phyloP scores from a whole-genome alignment of 2,329 filamentous ascomycete species.

The Alternaria brassicae region DNA sequence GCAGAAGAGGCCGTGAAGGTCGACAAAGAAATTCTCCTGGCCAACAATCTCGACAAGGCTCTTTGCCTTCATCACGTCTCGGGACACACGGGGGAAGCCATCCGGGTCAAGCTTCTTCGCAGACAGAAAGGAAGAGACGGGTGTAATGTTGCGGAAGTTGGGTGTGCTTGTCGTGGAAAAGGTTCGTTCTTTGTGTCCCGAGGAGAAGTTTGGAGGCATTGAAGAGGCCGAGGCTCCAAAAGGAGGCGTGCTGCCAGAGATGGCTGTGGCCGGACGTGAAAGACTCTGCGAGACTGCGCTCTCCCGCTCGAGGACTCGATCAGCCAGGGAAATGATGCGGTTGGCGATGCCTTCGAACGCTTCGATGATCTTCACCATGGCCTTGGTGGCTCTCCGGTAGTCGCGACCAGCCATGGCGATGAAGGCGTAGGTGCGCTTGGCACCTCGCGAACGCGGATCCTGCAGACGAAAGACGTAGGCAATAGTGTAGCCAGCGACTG shows the following conservation, averaged over 20 bases:
- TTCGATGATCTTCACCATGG: slow-evolving; percentile 51
- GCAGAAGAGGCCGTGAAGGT: slow-evolving; percentile 62
- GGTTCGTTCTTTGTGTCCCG: slow-evolving; percentile 39
- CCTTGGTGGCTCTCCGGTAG: slow-evolving; percentile 57
- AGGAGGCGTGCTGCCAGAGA: slow-evolving; percentile 39
- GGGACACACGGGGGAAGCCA: slow-evolving; percentile 60
- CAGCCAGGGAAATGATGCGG: slow-evolving; percentile 56
- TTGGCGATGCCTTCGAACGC: slow-evolving; percentile 62
- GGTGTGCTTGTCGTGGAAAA: slow-evolving; percentile 43
- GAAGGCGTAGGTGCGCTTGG: slow-evolving; percentile 64
- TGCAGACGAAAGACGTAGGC: slow-evolving; percentile 66
- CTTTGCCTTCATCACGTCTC: slow-evolving; percentile 61
- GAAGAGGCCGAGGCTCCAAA: slow-evolving; percentile 42
- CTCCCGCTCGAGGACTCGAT: slow-evolving; percentile 49
- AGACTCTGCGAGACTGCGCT: slow-evolving; percentile 32
- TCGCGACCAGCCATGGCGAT: slow-evolving; percentile 65
- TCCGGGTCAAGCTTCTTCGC: slow-evolving; percentile 64
- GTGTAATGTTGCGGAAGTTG: slow-evolving; percentile 56
- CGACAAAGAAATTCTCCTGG: slow-evolving; percentile 65
- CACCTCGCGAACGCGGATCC: slow-evolving; percentile 64
- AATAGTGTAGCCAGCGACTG: slow-evolving; percentile 64
- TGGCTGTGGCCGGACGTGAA: slow-evolving; percentile 39
- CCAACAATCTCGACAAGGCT: slow-evolving; percentile 66
- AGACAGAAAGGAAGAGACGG: slow-evolving; percentile 65
- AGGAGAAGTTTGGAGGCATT: slow-evolving; percentile 35